phyloP scores from a whole-genome alignment of 1,284 basidiomycete species.

The Ceratobasidium sp. region DNA sequence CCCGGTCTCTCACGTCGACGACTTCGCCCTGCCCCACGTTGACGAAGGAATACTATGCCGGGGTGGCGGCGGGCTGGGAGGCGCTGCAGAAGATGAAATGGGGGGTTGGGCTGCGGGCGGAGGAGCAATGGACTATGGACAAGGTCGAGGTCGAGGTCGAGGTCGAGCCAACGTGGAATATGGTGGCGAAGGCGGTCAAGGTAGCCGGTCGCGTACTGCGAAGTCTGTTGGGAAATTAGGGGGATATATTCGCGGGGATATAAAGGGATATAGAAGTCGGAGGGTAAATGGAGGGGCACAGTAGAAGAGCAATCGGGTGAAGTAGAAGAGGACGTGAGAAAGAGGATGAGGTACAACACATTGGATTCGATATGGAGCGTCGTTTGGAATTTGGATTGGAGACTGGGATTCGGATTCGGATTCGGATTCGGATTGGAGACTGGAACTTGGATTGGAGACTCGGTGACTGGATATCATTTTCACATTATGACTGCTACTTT shows the following conservation, averaged over 20 bases:
- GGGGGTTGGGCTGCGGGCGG: background rate
- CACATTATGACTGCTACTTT: background rate
- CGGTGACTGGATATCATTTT: constrained; percentile 11
- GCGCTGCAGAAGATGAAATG: background rate
- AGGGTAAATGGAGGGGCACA: no score
- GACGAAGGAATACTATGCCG: background rate
- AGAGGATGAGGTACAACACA: no score
- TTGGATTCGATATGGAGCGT: no score
- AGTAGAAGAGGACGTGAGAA: no score
- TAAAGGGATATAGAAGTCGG: no score
- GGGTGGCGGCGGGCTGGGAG: constrained; percentile 1
- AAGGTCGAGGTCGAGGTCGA: background rate
- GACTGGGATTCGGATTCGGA: no score
- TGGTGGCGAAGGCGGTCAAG: background rate
- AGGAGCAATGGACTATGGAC: background rate
- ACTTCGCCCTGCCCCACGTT: background rate
- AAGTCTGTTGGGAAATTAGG: background rate
- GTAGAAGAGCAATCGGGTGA: no score
- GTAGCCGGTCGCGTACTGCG: background rate
- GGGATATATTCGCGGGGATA: background rate
- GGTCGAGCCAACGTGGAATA: background rate
- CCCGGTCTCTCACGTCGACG: background rate
- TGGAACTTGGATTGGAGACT: background rate
- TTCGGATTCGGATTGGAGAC: background rate
- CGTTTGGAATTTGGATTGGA: no score